Conservation (phyloP, 108 stramenopile species). For the Phaeodactylum tricornutum region DNA sequence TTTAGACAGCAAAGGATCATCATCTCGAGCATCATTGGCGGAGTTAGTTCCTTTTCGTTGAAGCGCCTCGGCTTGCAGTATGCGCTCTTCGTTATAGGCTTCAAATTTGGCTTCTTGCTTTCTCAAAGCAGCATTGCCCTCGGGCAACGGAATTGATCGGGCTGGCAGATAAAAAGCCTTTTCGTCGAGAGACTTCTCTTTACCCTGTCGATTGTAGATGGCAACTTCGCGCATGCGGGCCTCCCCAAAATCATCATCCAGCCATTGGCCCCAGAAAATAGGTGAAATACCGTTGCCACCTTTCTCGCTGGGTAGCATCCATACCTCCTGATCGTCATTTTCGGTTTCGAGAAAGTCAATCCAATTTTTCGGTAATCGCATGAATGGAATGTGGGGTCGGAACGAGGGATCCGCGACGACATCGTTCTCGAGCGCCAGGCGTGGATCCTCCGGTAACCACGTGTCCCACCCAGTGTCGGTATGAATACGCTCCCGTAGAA, state of each 20-base stretch:
- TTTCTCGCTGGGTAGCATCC: conserved; percentile 24
- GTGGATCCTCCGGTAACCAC: conserved; percentile 43
- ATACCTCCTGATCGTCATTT: conserved; percentile 16
- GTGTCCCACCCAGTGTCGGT: conserved; percentile 32
- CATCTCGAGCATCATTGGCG: conserved; percentile 1
- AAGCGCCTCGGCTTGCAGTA: conserved; percentile 11
- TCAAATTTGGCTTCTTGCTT: conserved; percentile 22
- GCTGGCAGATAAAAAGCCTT: conserved; percentile 32
- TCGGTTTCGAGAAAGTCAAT: conserved; percentile 24
- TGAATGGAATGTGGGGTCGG: conserved; percentile 47
- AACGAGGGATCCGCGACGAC: neutral
- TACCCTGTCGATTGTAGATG: conserved; percentile 39
- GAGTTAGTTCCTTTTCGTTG: neutral
- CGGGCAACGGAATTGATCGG: conserved; percentile 20
- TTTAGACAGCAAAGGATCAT: conserved; percentile 21
- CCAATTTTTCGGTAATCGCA: conserved; percentile 59
- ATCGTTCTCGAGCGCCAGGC: no score
- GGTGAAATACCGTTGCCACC: conserved; percentile 81
- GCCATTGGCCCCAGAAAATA: conserved; percentile 68
- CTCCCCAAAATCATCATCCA: conserved; percentile 61
- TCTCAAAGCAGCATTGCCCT: conserved; percentile 19
- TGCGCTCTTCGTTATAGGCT: conserved; percentile 29
- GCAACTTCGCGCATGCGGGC: conserved; percentile 57
- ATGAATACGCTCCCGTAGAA: conserved; percentile 40
- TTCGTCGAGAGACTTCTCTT: conserved; percentile 6